Percentiles rank a stretch among this genome's conserved stretches.
These are phyloP conservation scores for Cyberlindnera samutprakarnensis DNA, from an alignment of 805 yeast genomes.

Conservation along the genomic window DNA sequence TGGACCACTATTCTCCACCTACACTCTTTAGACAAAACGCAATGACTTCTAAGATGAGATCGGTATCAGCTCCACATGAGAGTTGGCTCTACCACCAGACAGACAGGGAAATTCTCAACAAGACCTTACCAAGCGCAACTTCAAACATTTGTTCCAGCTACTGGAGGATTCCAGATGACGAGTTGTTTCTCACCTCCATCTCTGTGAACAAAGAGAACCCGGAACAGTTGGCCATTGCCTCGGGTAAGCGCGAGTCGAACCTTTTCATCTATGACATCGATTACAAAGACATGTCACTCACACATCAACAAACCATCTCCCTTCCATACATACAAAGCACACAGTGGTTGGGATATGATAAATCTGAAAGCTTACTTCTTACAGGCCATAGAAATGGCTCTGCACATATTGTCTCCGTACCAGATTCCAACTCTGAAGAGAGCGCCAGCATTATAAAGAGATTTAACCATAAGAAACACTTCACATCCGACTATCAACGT, in stretches of 20 bases:
- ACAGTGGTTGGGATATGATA: constrained; percentile 41
- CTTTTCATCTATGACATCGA: constrained; percentile 45
- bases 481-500: constrained; percentile 24
- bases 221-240: constrained; percentile 42
- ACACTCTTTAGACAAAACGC: constrained; percentile 23
- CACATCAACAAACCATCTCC: constrained; percentile 53
- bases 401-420: constrained; percentile 65
- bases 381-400: constrained; percentile 76
- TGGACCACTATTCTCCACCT: constrained; percentile 21
- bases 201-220: constrained; percentile 22
- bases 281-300: constrained; percentile 31
- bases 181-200: constrained; percentile 39
- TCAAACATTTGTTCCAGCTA: constrained; percentile 25
- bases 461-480: constrained; percentile 70
- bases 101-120: constrained; percentile 31
- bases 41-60: constrained; percentile 9
- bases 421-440: constrained; percentile 39
- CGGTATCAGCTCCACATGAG: constrained; percentile 7
- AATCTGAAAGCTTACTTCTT: constrained; percentile 34
- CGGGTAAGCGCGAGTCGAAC: constrained; percentile 38
- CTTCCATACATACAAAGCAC: constrained; percentile 47
- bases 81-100: constrained; percentile 16
- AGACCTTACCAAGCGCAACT: constrained; percentile 34
- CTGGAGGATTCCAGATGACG: constrained; percentile 25
- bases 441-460: constrained; percentile 71